Conservation (phyloP, 208 protist species). For the Phytomonas francai region DNA sequence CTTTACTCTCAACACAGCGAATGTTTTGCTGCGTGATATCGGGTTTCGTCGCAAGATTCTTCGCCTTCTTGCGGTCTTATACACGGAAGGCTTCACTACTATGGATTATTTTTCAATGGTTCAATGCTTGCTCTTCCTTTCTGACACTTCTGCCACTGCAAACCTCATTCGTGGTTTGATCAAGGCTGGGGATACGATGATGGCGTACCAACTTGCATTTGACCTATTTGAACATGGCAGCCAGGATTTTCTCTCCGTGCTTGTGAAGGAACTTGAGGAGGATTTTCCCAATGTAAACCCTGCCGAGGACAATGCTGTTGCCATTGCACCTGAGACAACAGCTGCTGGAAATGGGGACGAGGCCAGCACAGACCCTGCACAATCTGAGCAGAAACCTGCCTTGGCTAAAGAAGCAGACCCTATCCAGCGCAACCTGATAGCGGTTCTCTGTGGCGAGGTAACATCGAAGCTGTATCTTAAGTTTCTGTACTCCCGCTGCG, state of each 20-base stretch:
- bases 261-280: slow-evolving; percentile 41
- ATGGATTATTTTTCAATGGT: slow-evolving; percentile 90
- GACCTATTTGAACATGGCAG: slow-evolving; percentile 85
- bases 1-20: slow-evolving; percentile 86
- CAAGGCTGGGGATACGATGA: slow-evolving; percentile 36
- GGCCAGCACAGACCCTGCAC: slow-evolving; percentile 11
- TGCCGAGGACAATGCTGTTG: not conserved
- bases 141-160: slow-evolving; percentile 78
- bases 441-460: slow-evolving; percentile 77
- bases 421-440: slow-evolving; percentile 43
- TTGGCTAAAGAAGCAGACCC: not conserved
- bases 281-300: not conserved
- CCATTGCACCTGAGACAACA: slow-evolving; percentile 4
- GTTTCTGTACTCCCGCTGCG: slow-evolving; percentile 94
- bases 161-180: slow-evolving; percentile 78
- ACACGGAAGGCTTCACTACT: slow-evolving; percentile 44
- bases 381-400: not conserved
- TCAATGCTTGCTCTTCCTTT: slow-evolving; percentile 93
- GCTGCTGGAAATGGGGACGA: slow-evolving; percentile 12
- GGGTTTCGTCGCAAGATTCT: slow-evolving; percentile 84
- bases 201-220: slow-evolving; percentile 83
- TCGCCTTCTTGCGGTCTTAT: slow-evolving; percentile 78
- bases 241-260: slow-evolving; percentile 78
- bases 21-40: slow-evolving; percentile 78
- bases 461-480: slow-evolving; percentile 92